These are phyloP conservation scores for Dipteronia dyeriana DNA, from an alignment of 345 rosid genomes.

Conservation along the genomic window DNA sequence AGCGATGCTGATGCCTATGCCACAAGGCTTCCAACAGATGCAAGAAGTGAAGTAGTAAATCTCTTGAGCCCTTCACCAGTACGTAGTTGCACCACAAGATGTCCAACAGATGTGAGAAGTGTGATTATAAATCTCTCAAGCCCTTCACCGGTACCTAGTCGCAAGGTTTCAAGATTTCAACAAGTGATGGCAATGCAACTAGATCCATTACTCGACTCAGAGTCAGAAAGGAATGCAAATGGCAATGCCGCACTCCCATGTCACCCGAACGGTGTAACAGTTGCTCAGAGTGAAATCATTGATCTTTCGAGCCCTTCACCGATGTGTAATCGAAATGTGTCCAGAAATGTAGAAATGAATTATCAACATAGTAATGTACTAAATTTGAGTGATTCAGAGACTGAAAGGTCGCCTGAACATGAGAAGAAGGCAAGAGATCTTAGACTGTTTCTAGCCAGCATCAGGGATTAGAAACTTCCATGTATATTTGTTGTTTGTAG, in stretches of 20 bases:
- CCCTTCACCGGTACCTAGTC: neutral
- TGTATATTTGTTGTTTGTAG: neutral
- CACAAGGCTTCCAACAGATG: neutral
- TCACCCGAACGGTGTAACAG: slow-evolving; percentile 3
- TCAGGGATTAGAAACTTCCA: slow-evolving; percentile 37
- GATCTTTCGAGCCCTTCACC: slow-evolving; percentile 84
- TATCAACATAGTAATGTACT: slow-evolving; percentile 38
- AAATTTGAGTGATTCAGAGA: slow-evolving; percentile 73
- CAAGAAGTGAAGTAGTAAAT: neutral
- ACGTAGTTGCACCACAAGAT: neutral
- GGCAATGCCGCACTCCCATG: slow-evolving; percentile 13
- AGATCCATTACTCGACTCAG: slow-evolving; percentile 16
- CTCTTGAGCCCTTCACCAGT: slow-evolving; percentile 4
- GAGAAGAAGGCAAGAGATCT: slow-evolving; percentile 63
- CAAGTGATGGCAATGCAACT: neutral
- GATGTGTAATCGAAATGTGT: slow-evolving; percentile 15
- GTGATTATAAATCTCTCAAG: neutral
- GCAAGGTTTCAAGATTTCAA: neutral
- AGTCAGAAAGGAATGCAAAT: slow-evolving; percentile 25
- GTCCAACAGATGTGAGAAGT: neutral
- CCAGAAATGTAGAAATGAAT: slow-evolving; percentile 33
- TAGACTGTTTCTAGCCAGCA: slow-evolving; percentile 56
- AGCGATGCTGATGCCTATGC: neutral
- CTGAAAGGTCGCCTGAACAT: slow-evolving; percentile 60
- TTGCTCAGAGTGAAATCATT: slow-evolving; percentile 46